Percentiles rank a stretch among this genome's conserved stretches.
These are phyloP conservation scores for Fusarium buharicum DNA, from an alignment of 2,329 filamentous ascomycete genomes.

Conservation along the genomic window DNA sequence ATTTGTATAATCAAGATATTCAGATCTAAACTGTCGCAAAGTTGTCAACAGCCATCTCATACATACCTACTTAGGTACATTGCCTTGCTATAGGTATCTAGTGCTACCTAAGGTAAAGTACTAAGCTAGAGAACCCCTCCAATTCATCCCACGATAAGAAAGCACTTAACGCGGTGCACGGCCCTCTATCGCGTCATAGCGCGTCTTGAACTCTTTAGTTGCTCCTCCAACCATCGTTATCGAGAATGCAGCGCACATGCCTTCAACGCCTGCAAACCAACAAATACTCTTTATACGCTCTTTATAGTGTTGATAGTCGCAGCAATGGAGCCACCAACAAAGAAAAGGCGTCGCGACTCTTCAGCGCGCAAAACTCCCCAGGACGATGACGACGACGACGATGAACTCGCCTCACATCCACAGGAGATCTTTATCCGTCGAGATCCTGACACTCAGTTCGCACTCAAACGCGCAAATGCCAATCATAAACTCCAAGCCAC, in stretches of 20 bases:
- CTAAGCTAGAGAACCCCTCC: slow-evolving; percentile 29
- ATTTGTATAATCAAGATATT: background rate
- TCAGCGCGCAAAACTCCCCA: slow-evolving; percentile 46
- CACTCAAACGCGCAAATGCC: slow-evolving; percentile 71
- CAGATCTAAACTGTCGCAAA: background rate
- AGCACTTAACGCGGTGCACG: slow-evolving; percentile 41
- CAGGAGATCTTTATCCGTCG: slow-evolving; percentile 56
- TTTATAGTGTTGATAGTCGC: background rate
- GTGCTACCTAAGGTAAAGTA: too few relatives aligned
- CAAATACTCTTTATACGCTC: background rate
- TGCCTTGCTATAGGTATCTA: too few relatives aligned
- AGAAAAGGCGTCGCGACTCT: slow-evolving; percentile 67
- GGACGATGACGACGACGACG: slow-evolving; percentile 55
- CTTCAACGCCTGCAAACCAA: background rate
- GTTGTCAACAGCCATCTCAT: too few relatives aligned
- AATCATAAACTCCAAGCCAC: slow-evolving; percentile 80
- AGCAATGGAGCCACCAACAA: slow-evolving; percentile 67
- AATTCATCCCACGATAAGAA: slow-evolving; percentile 5
- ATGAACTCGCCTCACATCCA: slow-evolving; percentile 61
- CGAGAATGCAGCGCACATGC: slow-evolving; percentile 4
- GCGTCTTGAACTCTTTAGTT: slow-evolving; percentile 34
- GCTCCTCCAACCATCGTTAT: slow-evolving; percentile 44
- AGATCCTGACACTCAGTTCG: slow-evolving; percentile 57
- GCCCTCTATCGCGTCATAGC: slow-evolving; percentile 21
- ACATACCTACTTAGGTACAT: too few relatives aligned